Conservation (phyloP, 805 yeast genomes). For the Metschnikowia hibisci region DNA sequence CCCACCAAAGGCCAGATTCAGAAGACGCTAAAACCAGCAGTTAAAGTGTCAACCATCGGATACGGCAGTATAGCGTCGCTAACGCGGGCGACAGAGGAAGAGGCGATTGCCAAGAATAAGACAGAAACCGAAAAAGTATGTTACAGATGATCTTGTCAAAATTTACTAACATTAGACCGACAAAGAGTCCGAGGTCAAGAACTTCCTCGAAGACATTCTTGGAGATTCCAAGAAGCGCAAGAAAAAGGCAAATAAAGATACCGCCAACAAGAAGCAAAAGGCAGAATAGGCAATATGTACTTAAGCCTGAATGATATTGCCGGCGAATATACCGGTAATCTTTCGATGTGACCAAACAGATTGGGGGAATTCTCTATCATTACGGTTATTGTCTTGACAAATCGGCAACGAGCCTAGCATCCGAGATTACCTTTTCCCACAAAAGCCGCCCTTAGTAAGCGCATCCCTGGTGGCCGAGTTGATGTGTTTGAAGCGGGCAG, state of each 20-base stretch:
- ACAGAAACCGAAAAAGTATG: background rate
- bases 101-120: background rate
- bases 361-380: no score
- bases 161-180: constrained; percentile 2
- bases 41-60: constrained; percentile 33
- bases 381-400: no score
- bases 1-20: constrained; percentile 28
- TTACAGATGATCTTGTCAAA: background rate
- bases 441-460: constrained; percentile 58
- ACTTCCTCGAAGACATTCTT: constrained; percentile 13
- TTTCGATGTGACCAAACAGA: no score
- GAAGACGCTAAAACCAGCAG: constrained; percentile 21
- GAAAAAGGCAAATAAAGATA: constrained; percentile 6
- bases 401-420: no score
- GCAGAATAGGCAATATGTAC: constrained; percentile 1
- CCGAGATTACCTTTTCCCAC: constrained; percentile 8
- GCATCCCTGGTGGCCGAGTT: constrained; percentile 87
- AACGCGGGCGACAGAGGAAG: constrained; percentile 8
- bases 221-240: constrained; percentile 12
- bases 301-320: no score
- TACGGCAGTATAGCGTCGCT: constrained; percentile 34
- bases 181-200: constrained; percentile 11
- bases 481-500: constrained; percentile 91
- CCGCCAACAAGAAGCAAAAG: constrained; percentile 4
- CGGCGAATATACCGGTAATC: no score